A percentile compares a stretch with the other conserved stretches of the same genome.
phyloP scores from a whole-genome alignment of 495 filamentous ascomycete species.

The Clavariopsis aquatica region DNA sequence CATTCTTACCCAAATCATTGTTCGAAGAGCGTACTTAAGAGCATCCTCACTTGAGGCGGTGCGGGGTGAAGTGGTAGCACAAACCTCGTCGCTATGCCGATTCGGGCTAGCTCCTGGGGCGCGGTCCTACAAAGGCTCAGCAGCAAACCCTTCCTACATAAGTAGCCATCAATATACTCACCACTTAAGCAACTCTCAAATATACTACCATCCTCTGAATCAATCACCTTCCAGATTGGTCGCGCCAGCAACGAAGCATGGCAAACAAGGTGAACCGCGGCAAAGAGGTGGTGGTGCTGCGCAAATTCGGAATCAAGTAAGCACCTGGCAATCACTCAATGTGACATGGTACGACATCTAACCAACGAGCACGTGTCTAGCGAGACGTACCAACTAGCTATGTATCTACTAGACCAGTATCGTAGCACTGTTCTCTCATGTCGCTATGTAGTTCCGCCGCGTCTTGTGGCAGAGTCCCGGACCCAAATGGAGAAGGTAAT shows the following conservation, averaged over 20 bases:
- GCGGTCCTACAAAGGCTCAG: slow-evolving; percentile 3
- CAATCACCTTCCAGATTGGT: not conserved
- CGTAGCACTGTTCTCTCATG: slow-evolving; percentile 24
- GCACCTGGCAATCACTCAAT: slow-evolving; percentile 23
- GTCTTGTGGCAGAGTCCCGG: slow-evolving; percentile 20
- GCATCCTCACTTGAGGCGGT: not conserved
- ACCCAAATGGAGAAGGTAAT: slow-evolving; percentile 20
- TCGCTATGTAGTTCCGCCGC: slow-evolving; percentile 19
- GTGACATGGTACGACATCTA: slow-evolving; percentile 9
- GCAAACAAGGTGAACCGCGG: slow-evolving; percentile 7
- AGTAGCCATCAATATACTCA: not conserved
- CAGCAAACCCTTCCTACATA: slow-evolving; percentile 4
- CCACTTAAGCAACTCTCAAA: no score
- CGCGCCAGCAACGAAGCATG: slow-evolving; percentile 14
- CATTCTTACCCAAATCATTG: not conserved
- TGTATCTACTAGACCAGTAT: slow-evolving; percentile 28
- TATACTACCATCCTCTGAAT: no score
- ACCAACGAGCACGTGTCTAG: slow-evolving; percentile 20
- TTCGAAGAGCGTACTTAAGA: not conserved
- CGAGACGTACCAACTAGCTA: slow-evolving; percentile 25
- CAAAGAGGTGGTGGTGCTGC: slow-evolving; percentile 16
- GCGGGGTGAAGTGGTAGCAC: not conserved
- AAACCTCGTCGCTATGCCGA: not conserved
- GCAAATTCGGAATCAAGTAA: slow-evolving; percentile 30
- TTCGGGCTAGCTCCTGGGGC: not conserved